phyloP scores from a whole-genome alignment of 2,329 filamentous ascomycete genomes.

The Calonectria ilicicola region DNA sequence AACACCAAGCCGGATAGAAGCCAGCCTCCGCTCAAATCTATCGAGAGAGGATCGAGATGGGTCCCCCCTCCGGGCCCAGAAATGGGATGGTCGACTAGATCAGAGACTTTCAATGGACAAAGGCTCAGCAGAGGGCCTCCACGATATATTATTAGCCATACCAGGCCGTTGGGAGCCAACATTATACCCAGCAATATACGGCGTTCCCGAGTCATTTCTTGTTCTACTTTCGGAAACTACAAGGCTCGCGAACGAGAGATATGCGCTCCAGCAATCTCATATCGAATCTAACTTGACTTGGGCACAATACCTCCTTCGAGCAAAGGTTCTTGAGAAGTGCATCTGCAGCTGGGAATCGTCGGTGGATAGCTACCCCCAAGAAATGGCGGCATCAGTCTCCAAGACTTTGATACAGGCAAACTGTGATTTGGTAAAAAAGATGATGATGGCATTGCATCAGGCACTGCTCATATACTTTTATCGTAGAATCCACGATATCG shows the following conservation, averaged over 20 bases:
- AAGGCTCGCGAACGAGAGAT: background rate
- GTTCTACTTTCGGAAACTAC: background rate
- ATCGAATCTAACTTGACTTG: background rate
- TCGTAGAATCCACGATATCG: constrained; percentile 10
- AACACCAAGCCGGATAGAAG: background rate
- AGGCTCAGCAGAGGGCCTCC: background rate
- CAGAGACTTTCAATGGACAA: background rate
- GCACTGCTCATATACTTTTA: constrained; percentile 7
- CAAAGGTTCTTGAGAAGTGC: constrained; percentile 3
- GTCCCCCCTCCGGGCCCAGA: background rate
- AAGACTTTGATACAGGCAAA: background rate
- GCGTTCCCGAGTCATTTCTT: constrained; percentile 1
- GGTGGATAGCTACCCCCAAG: background rate
- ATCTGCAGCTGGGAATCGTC: constrained; percentile 1
- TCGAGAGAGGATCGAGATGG: background rate
- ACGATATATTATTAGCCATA: background rate
- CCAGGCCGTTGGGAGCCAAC: background rate
- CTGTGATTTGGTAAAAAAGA: background rate
- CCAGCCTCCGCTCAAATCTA: background rate
- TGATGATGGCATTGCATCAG: constrained; percentile 1
- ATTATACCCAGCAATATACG: background rate
- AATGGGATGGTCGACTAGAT: background rate
- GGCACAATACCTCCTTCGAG: background rate
- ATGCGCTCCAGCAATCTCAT: background rate
- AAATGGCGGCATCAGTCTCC: background rate